Evolutionary conservation across 2,329 filamentous ascomycete genomes (phyloP), one percentile per base, ranked within the genome.

Genomic region (Aspergillus sp.): DNA sequence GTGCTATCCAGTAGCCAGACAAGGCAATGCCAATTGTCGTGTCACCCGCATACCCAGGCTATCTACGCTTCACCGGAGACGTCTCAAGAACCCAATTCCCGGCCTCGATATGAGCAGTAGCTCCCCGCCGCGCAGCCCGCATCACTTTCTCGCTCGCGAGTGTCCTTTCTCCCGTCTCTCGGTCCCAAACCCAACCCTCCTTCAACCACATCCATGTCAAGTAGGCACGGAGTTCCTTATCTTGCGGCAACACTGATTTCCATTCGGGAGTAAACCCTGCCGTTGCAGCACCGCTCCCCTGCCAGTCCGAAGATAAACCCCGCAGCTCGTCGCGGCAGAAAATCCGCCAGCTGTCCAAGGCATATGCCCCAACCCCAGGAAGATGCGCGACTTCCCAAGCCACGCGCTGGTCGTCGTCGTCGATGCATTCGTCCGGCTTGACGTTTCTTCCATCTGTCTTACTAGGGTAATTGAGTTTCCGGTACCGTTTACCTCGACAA

Each of bases 181-280:
- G 85, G 75, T 96, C 84, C 91, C 91, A 96, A 41, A 86, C 80
- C 83, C 87, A 93, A 0, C 91, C 91, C 67, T 96, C 90, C 46
- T 87, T 86, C 76, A 95, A 83, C 92, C 93, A 96, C 85, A 92
- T 90, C 92, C 93, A 97, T 40, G 88, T 83, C 68, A 97, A 74
- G 75, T 87, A 96, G 0, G 91, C 91, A 44, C 90, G 82, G n/a
- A 97, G 77, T 73, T 97, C 93, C 75, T 96, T 97, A 73, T 97
- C 93, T 44, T 81, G 77, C 0, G 93, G 91, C 49, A 89, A 70
- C 1, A 96, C 91, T 3, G 90, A 83, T 82, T 92, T 95, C 93
- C 93, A 97, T 73, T 97, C 93, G 0, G 91, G 90, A 66, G 91
- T 87, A 69, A 93, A 91, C 13, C 79, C 78, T 9, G 66, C 47